Percentiles rank a stretch among this genome's conserved stretches.
Evolutionary conservation across 306 rosid genomes (phyloP).

Genomic region (Cucurbita moschata): DNA sequence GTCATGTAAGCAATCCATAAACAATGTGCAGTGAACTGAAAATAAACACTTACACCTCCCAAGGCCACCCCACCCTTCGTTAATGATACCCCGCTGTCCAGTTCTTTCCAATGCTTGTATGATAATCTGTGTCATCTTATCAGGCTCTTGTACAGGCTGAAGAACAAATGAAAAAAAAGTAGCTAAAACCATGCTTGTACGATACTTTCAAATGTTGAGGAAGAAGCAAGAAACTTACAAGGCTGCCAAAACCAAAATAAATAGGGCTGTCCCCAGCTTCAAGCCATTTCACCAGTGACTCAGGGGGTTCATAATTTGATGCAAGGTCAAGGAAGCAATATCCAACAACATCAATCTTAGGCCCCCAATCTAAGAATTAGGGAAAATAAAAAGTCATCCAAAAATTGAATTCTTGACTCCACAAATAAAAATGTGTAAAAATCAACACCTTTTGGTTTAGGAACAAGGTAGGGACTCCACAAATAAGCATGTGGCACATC

Average conservation of each 20-base stretch:
- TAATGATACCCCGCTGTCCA: slow-evolving; percentile 91
- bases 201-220: background rate
- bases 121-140: slow-evolving; percentile 79
- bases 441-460: slow-evolving; percentile 83
- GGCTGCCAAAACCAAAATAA: slow-evolving; percentile 91
- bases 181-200: background rate
- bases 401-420: background rate
- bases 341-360: slow-evolving; percentile 82
- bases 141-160: slow-evolving; percentile 94
- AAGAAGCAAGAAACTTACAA: slow-evolving; percentile 39
- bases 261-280: slow-evolving; percentile 73
- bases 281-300: slow-evolving; percentile 70
- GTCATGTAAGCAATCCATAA: slow-evolving; percentile 6
- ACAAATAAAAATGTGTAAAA: background rate
- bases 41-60: slow-evolving; percentile 54
- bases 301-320: slow-evolving; percentile 81
- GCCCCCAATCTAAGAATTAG: slow-evolving; percentile 84
- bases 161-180: slow-evolving; percentile 4
- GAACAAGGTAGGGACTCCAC: slow-evolving; percentile 99
- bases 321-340: slow-evolving; percentile 99
- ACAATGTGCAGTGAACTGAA: background rate
- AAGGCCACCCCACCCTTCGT: slow-evolving; percentile 99
- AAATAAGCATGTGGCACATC: slow-evolving; percentile 92
- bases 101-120: slow-evolving; percentile 77
- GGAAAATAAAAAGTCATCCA: background rate